phyloP scores from a whole-genome alignment of 2,329 filamentous ascomycete genomes.

The Didymella keratinophila region DNA sequence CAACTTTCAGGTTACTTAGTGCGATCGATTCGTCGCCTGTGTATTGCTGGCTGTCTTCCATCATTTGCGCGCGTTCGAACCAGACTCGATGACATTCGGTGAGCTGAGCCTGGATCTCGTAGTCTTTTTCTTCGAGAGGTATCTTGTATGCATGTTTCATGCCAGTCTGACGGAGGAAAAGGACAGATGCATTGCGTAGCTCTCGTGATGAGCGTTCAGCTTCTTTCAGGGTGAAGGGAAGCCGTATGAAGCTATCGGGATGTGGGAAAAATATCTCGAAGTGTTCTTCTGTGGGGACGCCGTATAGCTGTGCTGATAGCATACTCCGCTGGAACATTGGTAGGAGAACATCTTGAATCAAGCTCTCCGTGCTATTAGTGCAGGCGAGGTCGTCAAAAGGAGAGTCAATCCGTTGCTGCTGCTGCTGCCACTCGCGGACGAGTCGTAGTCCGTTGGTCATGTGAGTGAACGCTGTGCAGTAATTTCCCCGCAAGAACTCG shows the following conservation, averaged over 20 bases:
- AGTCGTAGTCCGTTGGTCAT: conserved; percentile 56
- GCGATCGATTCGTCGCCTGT: conserved; percentile 25
- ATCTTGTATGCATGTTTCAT: conserved; percentile 1
- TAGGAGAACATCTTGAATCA: conserved; percentile 29
- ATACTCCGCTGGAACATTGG: conserved; percentile 36
- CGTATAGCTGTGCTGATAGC: conserved; percentile 30
- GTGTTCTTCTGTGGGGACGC: conserved; percentile 22
- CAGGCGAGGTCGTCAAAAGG: neutral
- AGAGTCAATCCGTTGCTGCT: conserved; percentile 6
- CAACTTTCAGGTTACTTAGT: conserved; percentile 27
- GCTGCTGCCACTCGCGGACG: conserved; percentile 26
- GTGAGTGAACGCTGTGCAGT: conserved; percentile 52
- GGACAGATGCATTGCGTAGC: conserved; percentile 31
- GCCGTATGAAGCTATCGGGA: conserved; percentile 3
- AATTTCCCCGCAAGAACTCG: conserved; percentile 55
- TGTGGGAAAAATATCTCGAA: conserved; percentile 15
- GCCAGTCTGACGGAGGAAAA: conserved; percentile 21
- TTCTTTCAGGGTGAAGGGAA: conserved; percentile 21
- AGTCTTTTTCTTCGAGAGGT: conserved; percentile 9
- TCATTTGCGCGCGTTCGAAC: conserved; percentile 14
- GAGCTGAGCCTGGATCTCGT: conserved; percentile 19
- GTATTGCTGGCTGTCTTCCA: conserved; percentile 10
- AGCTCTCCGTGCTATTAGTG: neutral
- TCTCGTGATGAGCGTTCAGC: conserved; percentile 30
- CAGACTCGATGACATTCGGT: conserved; percentile 30